Evolutionary conservation across 495 filamentous ascomycete species (phyloP), one percentile per base, ranked within the genome.

Genomic region (Hypomontagnella monticulosa): DNA sequence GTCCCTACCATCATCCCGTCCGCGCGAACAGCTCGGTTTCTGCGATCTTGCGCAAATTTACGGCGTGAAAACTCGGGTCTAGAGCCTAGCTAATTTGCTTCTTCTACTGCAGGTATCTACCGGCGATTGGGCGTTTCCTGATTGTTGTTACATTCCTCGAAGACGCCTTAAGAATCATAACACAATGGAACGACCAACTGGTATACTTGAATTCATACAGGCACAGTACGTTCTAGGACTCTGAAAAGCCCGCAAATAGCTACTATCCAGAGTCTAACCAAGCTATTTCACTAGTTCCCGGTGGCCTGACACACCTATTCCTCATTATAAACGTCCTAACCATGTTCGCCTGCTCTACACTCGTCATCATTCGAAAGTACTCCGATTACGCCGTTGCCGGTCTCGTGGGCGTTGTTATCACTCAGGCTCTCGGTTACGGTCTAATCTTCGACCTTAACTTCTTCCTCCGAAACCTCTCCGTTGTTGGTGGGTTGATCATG

Each of bases 381-480:
- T 92, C 91, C 58, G 93, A 97, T 73, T 92, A 91, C 76, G 95
- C 93, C 57, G 96, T 99, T 54, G 86, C 81, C 49, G 95, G 95
- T 64, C 88, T 99, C 59, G 86, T 97, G 64, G 90, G 79, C 48
- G 95, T 99, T 30, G 95, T 99, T 27, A 76, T 99, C 62, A 92
- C 93, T n/a, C 95, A 99, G 80, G 95, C 94, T 27, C 85, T 99
- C 20, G 95, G 95, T 66, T 99, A 99, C 73, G 95, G 95, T 38
- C 87, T 99, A 33, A 97, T 99, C 79, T 99, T 98, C 79, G 96
- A 99, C 78, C 86, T 97, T 70, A 99, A 99, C 84, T 99, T 99
- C 83, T 99, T 99, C 88, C 90, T 99, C 63, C 94, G 95, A 76
- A 99, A 99, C 73, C 83, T 99, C 61, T 96, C 91, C 63, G 95